Percentiles rank a stretch among this genome's conserved stretches.
These are phyloP conservation scores for Crotalaria pallida DNA, from an alignment of 306 rosid species.

Conservation along the genomic window DNA sequence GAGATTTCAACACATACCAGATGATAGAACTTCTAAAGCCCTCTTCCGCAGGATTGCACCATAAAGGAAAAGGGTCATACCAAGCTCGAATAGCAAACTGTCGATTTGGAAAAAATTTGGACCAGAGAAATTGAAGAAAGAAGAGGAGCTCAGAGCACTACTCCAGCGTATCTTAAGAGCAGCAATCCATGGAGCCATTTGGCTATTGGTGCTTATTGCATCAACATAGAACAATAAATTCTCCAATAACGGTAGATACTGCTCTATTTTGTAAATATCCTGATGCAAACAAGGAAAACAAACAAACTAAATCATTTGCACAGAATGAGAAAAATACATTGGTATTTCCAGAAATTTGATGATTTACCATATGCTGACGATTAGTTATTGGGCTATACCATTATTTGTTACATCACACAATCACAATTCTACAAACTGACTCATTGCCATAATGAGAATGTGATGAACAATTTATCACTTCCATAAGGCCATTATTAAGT, in stretches of 20 bases:
- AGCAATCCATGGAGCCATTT: constrained; percentile 35
- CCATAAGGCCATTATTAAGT: neutral
- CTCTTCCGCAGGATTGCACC: constrained; percentile 64
- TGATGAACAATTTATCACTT: neutral
- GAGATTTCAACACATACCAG: constrained; percentile 38
- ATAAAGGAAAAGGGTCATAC: constrained; percentile 59
- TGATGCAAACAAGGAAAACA: constrained; percentile 24
- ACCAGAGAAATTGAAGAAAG: constrained; percentile 49
- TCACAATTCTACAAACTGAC: neutral
- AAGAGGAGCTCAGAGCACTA: constrained; percentile 51
- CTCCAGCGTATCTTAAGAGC: constrained; percentile 61
- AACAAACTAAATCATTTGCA: neutral
- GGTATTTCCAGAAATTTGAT: neutral
- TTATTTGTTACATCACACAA: constrained; percentile 2
- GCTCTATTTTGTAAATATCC: constrained; percentile 60
- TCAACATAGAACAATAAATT: constrained; percentile 40
- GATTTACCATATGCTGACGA: neutral
- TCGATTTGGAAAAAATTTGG: constrained; percentile 53
- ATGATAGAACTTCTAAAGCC: constrained; percentile 59
- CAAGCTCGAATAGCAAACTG: constrained; percentile 56
- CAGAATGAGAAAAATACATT: neutral
- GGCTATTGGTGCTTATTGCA: constrained; percentile 12
- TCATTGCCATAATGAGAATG: neutral
- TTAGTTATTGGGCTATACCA: neutral
- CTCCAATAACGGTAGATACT: constrained; percentile 69